Conservation (phyloP, 2,329 filamentous ascomycete genomes). For the Colletotrichum horii region DNA sequence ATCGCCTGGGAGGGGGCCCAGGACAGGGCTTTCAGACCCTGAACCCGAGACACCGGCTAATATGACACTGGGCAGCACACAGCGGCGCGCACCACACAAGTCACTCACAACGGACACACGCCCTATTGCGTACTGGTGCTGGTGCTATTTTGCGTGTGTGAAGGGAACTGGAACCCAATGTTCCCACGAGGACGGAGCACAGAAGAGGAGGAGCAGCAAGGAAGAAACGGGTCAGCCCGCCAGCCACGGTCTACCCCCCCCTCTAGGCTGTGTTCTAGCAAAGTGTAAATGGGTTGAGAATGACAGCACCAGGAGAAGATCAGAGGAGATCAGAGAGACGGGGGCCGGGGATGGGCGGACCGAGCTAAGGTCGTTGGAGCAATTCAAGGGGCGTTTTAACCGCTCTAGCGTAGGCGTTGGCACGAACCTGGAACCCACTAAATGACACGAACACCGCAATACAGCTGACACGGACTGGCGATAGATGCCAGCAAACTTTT, state of each 20-base stretch:
- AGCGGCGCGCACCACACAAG: not conserved
- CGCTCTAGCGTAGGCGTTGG: conserved; percentile 8
- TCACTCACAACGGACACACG: not conserved
- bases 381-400: not conserved
- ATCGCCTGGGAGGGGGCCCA: not conserved
- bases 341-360: not conserved
- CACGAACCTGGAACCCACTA: conserved; percentile 11
- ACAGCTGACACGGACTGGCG: not conserved
- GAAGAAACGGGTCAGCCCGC: not conserved
- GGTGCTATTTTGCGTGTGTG: not conserved
- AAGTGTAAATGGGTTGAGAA: not conserved
- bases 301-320: not conserved
- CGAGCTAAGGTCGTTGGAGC: not conserved
- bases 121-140: not conserved
- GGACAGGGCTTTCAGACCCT: not conserved
- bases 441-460: conserved; percentile 4
- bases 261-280: not conserved
- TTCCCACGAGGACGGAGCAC: not conserved
- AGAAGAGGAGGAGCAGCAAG: not conserved
- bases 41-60: not conserved
- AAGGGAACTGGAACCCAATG: not conserved
- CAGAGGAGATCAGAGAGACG: not conserved
- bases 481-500: not conserved
- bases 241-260: not conserved
- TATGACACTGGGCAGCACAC: not conserved